Conservation (phyloP, 371 early-diverging fungal species). For the Actinomortierella ambigua region DNA sequence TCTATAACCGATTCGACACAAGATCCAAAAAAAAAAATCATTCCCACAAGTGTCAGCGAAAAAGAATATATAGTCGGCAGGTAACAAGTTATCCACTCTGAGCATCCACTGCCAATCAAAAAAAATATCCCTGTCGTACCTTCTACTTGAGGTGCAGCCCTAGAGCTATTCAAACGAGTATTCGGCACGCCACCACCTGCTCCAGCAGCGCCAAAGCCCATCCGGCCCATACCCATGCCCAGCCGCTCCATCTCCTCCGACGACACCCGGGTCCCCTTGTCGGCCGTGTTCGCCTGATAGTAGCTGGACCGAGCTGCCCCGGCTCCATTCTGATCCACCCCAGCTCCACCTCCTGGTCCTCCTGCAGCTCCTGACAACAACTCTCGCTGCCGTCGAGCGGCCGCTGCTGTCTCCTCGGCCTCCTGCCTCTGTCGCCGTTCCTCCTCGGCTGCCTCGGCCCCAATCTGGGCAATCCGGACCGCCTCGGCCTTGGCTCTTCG, state of each 20-base stretch:
- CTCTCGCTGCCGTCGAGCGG: too few relatives aligned
- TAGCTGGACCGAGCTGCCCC: slow-evolving; percentile 17
- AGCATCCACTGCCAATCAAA: not conserved
- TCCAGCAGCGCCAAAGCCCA: slow-evolving; percentile 63
- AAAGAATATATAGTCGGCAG: not conserved
- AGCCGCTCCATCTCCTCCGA: slow-evolving; percentile 72
- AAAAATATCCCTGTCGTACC: slow-evolving; percentile 12
- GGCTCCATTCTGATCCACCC: slow-evolving; percentile 7
- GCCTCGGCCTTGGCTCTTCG: slow-evolving; percentile 83
- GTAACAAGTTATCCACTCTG: not conserved
- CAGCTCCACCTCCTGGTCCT: not conserved
- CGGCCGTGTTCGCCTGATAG: slow-evolving; percentile 27
- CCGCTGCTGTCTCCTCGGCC: slow-evolving; percentile 13
- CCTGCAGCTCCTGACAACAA: too few relatives aligned
- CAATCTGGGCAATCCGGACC: slow-evolving; percentile 73
- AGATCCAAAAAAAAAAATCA: not conserved
- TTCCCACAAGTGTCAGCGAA: not conserved
- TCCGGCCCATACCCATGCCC: slow-evolving; percentile 80
- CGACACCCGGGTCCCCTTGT: slow-evolving; percentile 20
- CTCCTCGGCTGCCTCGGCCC: slow-evolving; percentile 71
- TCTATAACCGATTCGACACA: slow-evolving; percentile 6
- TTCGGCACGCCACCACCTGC: slow-evolving; percentile 1
- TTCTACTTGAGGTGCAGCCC: slow-evolving; percentile 30
- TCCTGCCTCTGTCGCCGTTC: slow-evolving; percentile 30
- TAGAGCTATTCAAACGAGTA: too few relatives aligned